phyloP scores from a whole-genome alignment of 2,329 filamentous ascomycete genomes.

The Parastagonospora avenae region DNA sequence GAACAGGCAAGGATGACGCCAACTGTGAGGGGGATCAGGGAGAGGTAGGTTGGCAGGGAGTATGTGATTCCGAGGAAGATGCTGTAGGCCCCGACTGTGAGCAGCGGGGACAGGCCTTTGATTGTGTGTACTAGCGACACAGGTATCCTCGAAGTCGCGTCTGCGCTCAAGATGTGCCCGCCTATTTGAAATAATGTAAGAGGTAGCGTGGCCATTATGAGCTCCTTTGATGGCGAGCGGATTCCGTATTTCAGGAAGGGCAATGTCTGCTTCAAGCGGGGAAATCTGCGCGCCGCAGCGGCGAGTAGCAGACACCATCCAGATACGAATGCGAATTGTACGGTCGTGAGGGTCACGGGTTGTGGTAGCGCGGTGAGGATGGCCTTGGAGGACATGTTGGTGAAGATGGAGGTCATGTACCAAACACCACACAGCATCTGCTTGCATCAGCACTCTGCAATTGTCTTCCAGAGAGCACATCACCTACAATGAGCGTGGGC shows the following conservation, averaged over 20 bases:
- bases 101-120: slow-evolving; percentile 93
- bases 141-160: slow-evolving; percentile 90
- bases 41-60: slow-evolving; percentile 73
- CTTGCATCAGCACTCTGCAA: slow-evolving; percentile 29
- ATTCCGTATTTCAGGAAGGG: slow-evolving; percentile 86
- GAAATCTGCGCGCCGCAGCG: slow-evolving; percentile 74
- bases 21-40: slow-evolving; percentile 84
- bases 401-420: slow-evolving; percentile 94
- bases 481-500: slow-evolving; percentile 78
- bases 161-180: slow-evolving; percentile 91
- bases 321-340: slow-evolving; percentile 93
- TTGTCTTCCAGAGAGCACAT: slow-evolving; percentile 22
- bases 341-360: slow-evolving; percentile 86
- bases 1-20: slow-evolving; percentile 98
- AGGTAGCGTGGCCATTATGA: slow-evolving; percentile 86
- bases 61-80: slow-evolving; percentile 88
- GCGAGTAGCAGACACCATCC: slow-evolving; percentile 83
- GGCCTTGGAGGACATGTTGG: slow-evolving; percentile 96
- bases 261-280: slow-evolving; percentile 70
- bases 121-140: slow-evolving; percentile 98
- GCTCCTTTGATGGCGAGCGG: slow-evolving; percentile 76
- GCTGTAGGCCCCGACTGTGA: slow-evolving; percentile 93
- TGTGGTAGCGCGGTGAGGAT: slow-evolving; percentile 91
- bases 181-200: slow-evolving; percentile 91
- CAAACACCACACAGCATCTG: slow-evolving; percentile 86